phyloP scores from a whole-genome alignment of 1,139 yeast species.

The Lodderomyces elongisporus region DNA sequence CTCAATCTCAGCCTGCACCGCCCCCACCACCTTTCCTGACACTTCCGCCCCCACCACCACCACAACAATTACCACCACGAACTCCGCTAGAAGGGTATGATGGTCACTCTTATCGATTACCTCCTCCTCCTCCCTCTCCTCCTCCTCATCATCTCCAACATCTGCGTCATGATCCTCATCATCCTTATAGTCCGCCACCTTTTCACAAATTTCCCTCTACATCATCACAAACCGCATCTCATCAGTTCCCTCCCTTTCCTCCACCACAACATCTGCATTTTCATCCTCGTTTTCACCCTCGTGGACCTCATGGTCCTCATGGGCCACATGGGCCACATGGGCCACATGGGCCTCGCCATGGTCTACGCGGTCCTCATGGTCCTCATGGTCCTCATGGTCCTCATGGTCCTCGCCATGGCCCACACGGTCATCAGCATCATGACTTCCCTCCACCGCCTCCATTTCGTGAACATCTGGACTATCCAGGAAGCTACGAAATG shows the following conservation, averaged over 20 bases:
- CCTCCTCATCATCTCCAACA: too few relatives aligned
- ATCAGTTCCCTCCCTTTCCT: slow-evolving; percentile 6
- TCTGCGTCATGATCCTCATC: too few relatives aligned
- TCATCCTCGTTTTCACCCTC: slow-evolving; percentile 5
- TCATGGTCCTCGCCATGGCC: slow-evolving; percentile 4
- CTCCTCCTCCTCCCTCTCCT: too few relatives aligned
- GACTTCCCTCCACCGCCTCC: too few relatives aligned
- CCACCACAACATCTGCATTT: slow-evolving; percentile 4
- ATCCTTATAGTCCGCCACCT: too few relatives aligned
- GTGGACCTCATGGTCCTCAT: not conserved
- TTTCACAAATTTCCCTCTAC: slow-evolving; percentile 1
- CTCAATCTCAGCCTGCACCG: slow-evolving; percentile 1
- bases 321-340: slow-evolving; percentile 2
- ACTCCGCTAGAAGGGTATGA: too few relatives aligned
- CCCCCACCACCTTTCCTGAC: too few relatives aligned
- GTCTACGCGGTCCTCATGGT: slow-evolving; percentile 1
- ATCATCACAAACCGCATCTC: slow-evolving; percentile 1
- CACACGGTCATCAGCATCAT: slow-evolving; percentile 4
- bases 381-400: slow-evolving; percentile 3
- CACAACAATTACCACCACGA: too few relatives aligned
- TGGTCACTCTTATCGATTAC: too few relatives aligned
- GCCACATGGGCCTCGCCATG: slow-evolving; percentile 5
- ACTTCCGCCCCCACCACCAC: too few relatives aligned
- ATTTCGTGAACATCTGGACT: too few relatives aligned
- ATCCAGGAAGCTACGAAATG: too few relatives aligned